Conservation (phyloP, 106 monocot species). For the Dendrobium chrysotoxum region DNA sequence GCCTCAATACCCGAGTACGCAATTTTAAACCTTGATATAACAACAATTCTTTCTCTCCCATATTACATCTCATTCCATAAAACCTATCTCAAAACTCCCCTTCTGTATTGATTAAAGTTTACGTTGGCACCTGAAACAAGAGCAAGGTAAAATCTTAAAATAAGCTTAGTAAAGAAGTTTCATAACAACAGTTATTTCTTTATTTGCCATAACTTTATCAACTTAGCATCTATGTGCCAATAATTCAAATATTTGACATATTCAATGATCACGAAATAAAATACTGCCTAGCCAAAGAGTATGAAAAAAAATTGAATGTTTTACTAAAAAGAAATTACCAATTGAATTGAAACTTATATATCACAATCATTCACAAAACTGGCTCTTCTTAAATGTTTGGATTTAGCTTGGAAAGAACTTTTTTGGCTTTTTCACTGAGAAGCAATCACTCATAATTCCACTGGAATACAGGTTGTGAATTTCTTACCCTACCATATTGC, state of each 20-base stretch:
- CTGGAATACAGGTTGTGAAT: not conserved
- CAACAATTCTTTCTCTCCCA: no score
- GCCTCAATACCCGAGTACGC: no score
- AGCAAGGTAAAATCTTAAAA: not conserved
- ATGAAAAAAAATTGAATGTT: not conserved
- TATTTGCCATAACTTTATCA: not conserved
- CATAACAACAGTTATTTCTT: not conserved
- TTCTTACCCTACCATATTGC: slow-evolving; percentile 99
- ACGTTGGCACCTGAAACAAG: not conserved
- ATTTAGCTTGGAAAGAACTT: not conserved
- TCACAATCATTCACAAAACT: not conserved
- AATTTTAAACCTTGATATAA: no score
- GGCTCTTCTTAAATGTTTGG: not conserved
- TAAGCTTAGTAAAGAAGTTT: not conserved
- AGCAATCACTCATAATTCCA: not conserved
- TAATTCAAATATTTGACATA: not conserved
- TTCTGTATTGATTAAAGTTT: not conserved
- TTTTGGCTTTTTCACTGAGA: not conserved
- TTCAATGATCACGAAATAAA: not conserved
- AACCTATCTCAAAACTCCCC: no score
- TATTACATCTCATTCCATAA: no score
- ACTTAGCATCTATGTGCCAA: not conserved
- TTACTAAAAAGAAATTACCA: not conserved
- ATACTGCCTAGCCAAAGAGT: not conserved
- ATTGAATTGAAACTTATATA: not conserved